phyloP scores from a whole-genome alignment of 1,284 basidiomycete species.

The Microbotryomycetes sp. region DNA sequence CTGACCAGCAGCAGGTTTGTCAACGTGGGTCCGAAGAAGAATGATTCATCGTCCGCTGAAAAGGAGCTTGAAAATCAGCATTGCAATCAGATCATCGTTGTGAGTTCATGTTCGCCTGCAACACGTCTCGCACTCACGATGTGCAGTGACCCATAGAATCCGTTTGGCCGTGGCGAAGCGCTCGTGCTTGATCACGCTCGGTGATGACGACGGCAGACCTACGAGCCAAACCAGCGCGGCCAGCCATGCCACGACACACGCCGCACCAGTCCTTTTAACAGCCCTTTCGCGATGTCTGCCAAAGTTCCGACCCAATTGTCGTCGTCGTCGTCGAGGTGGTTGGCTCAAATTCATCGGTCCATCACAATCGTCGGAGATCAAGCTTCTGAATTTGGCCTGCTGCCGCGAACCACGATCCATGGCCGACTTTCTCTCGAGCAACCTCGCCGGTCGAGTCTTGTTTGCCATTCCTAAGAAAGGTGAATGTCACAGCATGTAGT shows the following conservation, averaged over 20 bases:
- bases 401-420: background rate
- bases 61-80: background rate
- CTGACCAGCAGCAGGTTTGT: conserved; percentile 48
- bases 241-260: background rate
- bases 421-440: conserved; percentile 48
- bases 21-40: conserved; percentile 84
- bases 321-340: too few species aligned
- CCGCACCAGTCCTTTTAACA: too few species aligned
- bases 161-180: background rate
- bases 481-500: conserved; percentile 37
- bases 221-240: background rate
- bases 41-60: conserved; percentile 68
- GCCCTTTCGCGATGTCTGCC: too few species aligned
- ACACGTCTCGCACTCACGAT: conserved; percentile 24
- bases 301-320: too few species aligned
- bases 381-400: too few species aligned
- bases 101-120: background rate
- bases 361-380: too few species aligned
- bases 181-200: background rate
- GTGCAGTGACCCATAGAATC: conserved; percentile 36
- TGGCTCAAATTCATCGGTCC: too few species aligned
- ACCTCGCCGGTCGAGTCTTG: conserved; percentile 64
- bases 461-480: conserved; percentile 99
- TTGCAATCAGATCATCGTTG: too few species aligned
- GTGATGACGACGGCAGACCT: background rate